These are phyloP conservation scores for Posidonia australis DNA, from an alignment of 106 monocot genomes.

Conservation along the genomic window DNA sequence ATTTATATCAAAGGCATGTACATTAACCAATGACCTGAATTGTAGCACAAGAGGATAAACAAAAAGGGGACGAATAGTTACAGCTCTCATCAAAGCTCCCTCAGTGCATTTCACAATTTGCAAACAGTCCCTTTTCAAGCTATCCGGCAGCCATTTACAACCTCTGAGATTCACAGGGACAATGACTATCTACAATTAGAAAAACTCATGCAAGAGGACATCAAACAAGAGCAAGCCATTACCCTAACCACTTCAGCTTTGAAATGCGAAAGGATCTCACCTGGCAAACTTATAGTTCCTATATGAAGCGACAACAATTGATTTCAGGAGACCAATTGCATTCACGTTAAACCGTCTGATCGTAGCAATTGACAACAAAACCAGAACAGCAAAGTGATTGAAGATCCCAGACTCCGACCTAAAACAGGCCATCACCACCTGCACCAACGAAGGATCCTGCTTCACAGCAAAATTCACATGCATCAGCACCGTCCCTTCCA, in stretches of 20 bases:
- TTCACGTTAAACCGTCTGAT: conserved; percentile 57
- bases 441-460: conserved; percentile 71
- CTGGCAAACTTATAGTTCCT: conserved; percentile 41
- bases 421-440: conserved; percentile 43
- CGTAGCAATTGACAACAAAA: conserved; percentile 65
- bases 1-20: too few species aligned
- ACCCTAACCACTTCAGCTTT: background rate
- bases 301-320: conserved; percentile 26
- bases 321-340: conserved; percentile 37
- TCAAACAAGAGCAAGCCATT: background rate
- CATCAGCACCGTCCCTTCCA: conserved; percentile 84
- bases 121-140: conserved; percentile 48
- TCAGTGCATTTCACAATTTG: conserved; percentile 41
- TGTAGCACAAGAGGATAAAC: background rate
- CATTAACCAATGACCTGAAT: too few species aligned
- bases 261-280: conserved; percentile 20
- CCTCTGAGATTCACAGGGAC: conserved; percentile 33
- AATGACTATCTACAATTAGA: background rate
- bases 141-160: conserved; percentile 70
- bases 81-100: conserved; percentile 62
- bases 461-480: conserved; percentile 89
- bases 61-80: conserved; percentile 13
- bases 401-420: conserved; percentile 25
- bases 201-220: background rate
- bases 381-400: conserved; percentile 59